Percentiles rank a stretch among this genome's conserved stretches.
Evolutionary conservation across 768 basidiomycete species (phyloP).

Genomic region (Melanogaster broomeanus): DNA sequence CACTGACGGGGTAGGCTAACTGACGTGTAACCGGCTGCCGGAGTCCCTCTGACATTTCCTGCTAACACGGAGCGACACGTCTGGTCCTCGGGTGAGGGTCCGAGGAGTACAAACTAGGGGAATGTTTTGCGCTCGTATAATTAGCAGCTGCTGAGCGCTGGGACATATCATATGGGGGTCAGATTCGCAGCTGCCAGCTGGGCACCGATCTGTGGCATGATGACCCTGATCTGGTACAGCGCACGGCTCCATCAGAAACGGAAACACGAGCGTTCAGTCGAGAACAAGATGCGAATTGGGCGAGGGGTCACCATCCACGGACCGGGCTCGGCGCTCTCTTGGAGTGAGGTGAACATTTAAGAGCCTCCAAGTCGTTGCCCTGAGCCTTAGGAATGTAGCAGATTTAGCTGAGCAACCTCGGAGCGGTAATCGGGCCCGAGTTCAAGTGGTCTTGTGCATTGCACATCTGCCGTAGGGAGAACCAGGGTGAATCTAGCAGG

Average conservation of each 20-base stretch:
- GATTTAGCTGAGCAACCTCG: neutral
- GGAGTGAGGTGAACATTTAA: neutral
- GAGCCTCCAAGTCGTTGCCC: neutral
- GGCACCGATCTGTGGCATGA: constrained; percentile 8
- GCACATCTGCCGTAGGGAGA: constrained; percentile 25
- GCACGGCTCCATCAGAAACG: neutral
- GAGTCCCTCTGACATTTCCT: constrained; percentile 4
- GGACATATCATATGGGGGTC: constrained; percentile 7
- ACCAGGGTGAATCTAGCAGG: constrained; percentile 20
- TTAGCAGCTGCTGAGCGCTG: constrained; percentile 1
- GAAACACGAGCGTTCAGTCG: constrained; percentile 22
- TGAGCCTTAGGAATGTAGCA: neutral
- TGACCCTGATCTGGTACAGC: constrained; percentile 24
- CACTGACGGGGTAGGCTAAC: constrained; percentile 20
- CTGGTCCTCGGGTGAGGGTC: constrained; percentile 4
- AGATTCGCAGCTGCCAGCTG: constrained; percentile 22
- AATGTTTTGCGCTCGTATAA: constrained; percentile 9
- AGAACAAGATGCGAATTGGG: constrained; percentile 29
- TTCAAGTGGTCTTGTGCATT: neutral
- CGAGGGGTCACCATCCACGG: constrained; percentile 23
- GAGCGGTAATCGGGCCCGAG: constrained; percentile 25
- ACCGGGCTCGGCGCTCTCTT: constrained; percentile 11
- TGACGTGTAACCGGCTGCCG: constrained; percentile 7
- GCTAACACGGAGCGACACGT: neutral
- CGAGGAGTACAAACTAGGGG: constrained; percentile 6